phyloP scores from a whole-genome alignment of 768 basidiomycete genomes.

The Agrocybe praecox region DNA sequence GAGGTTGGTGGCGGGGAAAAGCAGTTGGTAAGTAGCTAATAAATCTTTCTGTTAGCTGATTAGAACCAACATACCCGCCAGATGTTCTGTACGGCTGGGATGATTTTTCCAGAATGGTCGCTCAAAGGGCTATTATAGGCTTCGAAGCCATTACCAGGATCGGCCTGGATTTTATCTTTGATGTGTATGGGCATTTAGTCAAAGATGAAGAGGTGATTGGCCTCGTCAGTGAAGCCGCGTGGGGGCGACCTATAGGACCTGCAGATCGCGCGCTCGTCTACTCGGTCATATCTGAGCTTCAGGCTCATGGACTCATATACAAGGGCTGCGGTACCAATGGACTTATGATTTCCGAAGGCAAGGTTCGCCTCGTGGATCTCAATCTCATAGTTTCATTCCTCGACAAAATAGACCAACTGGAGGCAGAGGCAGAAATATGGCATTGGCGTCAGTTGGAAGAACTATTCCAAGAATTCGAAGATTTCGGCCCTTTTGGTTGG shows the following conservation, averaged over 20 bases:
- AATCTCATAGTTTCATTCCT: slow-evolving; percentile 18
- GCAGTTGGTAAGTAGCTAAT: slow-evolving; percentile 31
- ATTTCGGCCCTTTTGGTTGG: slow-evolving; percentile 11
- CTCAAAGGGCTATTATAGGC: too few species aligned
- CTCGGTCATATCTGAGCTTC: slow-evolving; percentile 29
- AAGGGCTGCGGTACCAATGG: slow-evolving; percentile 18
- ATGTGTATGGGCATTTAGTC: slow-evolving; percentile 36
- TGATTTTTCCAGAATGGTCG: slow-evolving; percentile 20
- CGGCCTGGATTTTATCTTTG: slow-evolving; percentile 36
- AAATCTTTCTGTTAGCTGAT: background rate
- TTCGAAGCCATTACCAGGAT: slow-evolving; percentile 20
- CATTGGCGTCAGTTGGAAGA: slow-evolving; percentile 29
- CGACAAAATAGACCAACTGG: slow-evolving; percentile 15
- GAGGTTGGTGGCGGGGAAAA: slow-evolving; percentile 39
- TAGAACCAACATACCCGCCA: slow-evolving; percentile 3
- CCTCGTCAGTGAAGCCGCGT: slow-evolving; percentile 36
- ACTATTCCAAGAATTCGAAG: slow-evolving; percentile 26
- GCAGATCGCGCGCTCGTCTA: slow-evolving; percentile 33
- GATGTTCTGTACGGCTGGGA: slow-evolving; percentile 36
- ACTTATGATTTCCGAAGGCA: slow-evolving; percentile 34
- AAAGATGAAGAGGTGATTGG: slow-evolving; percentile 33
- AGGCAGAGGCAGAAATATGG: slow-evolving; percentile 18
- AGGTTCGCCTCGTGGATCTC: slow-evolving; percentile 34
- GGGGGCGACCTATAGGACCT: slow-evolving; percentile 28
- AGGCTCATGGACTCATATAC: slow-evolving; percentile 28